These are phyloP conservation scores for Neurospora tetraspora DNA, from an alignment of 495 filamentous ascomycete genomes.

Conservation along the genomic window DNA sequence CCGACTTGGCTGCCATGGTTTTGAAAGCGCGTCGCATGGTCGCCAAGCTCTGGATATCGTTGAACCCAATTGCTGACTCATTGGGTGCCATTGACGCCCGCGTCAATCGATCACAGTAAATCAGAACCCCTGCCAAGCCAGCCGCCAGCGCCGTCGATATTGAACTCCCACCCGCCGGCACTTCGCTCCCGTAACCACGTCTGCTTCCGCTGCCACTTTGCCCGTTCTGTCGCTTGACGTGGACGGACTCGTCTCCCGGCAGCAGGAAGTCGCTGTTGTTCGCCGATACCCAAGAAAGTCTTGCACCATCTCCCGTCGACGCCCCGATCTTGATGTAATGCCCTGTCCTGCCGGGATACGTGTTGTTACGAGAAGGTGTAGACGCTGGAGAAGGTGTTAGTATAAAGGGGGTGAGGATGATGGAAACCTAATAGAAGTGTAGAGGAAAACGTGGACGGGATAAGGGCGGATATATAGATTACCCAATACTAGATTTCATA, in stretches of 20 bases:
- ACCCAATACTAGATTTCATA: too few relatives aligned
- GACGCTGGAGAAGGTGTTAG: too few relatives aligned
- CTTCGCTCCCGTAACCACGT: not conserved
- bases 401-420: too few relatives aligned
- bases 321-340: not conserved
- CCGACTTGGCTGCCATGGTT: not conserved
- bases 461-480: too few relatives aligned
- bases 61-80: not conserved
- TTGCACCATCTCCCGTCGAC: not conserved
- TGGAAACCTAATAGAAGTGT: too few relatives aligned
- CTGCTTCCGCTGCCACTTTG: not conserved
- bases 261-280: not conserved
- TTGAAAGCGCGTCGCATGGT: not conserved
- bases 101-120: slow-evolving; percentile 4
- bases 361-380: too few relatives aligned
- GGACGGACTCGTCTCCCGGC: not conserved
- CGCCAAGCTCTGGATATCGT: not conserved
- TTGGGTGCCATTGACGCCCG: not conserved
- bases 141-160: slow-evolving; percentile 4
- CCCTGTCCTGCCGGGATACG: not conserved
- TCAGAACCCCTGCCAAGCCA: slow-evolving; percentile 2
- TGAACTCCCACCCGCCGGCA: slow-evolving; percentile 1
- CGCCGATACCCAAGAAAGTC: not conserved
- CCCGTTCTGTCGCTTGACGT: not conserved
- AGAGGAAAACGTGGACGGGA: too few relatives aligned